These are phyloP conservation scores for Tricholoma saponaceum DNA, from an alignment of 768 basidiomycete species.

Conservation along the genomic window DNA sequence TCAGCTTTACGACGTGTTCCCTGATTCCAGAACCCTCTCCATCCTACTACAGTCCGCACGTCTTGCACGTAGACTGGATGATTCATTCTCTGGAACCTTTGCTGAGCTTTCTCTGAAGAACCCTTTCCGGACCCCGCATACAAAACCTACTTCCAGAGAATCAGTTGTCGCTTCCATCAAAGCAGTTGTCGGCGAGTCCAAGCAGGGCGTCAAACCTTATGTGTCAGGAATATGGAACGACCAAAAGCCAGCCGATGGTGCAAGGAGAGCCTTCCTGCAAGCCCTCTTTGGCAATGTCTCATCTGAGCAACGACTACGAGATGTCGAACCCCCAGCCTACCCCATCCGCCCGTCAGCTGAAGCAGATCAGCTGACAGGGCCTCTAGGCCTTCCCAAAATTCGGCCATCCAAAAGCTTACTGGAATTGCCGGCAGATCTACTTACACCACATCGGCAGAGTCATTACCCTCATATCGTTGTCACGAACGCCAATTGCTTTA, in stretches of 20 bases:
- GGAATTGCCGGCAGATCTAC: slow-evolving; percentile 24
- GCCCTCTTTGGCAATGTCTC: slow-evolving; percentile 51
- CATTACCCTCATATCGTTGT: slow-evolving; percentile 33
- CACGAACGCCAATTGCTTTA: slow-evolving; percentile 46
- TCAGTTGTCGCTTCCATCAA: not conserved
- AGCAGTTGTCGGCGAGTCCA: slow-evolving; percentile 18
- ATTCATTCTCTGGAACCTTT: slow-evolving; percentile 45
- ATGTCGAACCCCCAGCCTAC: slow-evolving; percentile 18
- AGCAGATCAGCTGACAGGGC: slow-evolving; percentile 13
- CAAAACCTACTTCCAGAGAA: slow-evolving; percentile 2
- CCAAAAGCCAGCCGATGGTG: slow-evolving; percentile 42
- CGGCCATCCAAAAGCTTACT: slow-evolving; percentile 13
- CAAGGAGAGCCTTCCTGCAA: slow-evolving; percentile 47
- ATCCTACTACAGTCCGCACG: slow-evolving; percentile 60
- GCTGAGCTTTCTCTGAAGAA: slow-evolving; percentile 38
- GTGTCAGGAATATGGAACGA: slow-evolving; percentile 41
- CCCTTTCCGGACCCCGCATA: slow-evolving; percentile 23
- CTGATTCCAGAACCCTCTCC: slow-evolving; percentile 52
- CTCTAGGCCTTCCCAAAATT: slow-evolving; percentile 6
- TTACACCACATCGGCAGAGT: slow-evolving; percentile 11
- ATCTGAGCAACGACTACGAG: slow-evolving; percentile 1
- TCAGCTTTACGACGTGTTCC: slow-evolving; percentile 51
- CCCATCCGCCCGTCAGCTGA: slow-evolving; percentile 25
- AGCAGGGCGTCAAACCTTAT: slow-evolving; percentile 21
- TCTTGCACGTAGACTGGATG: slow-evolving; percentile 46